A percentile compares a stretch with the other conserved stretches of the same genome.
Conservation (phyloP, 306 rosid genomes). For the Lagenaria siceraria region DNA sequence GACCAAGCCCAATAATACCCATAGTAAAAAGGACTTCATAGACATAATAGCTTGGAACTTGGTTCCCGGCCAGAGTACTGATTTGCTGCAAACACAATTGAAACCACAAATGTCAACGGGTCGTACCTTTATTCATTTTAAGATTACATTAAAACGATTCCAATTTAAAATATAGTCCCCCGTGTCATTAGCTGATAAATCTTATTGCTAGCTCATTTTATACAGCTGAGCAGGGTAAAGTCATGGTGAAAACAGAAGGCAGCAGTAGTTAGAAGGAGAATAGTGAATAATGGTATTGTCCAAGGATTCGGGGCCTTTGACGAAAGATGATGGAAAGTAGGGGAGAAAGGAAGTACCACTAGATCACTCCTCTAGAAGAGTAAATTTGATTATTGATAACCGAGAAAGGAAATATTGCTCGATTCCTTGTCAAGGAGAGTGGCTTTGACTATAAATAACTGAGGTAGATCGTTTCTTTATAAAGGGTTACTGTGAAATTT, state of each 20-base stretch:
- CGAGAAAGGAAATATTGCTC: background rate
- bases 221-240: background rate
- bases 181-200: background rate
- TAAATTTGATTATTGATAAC: background rate
- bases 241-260: background rate
- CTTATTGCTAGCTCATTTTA: background rate
- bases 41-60: slow-evolving; percentile 52
- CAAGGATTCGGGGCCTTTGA: background rate
- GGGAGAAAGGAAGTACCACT: background rate
- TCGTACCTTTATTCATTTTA: background rate
- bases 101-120: slow-evolving; percentile 3
- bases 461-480: background rate
- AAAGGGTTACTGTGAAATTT: background rate
- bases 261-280: background rate
- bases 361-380: background rate
- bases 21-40: slow-evolving; percentile 72
- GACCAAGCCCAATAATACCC: slow-evolving; percentile 69
- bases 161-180: background rate
- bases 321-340: background rate
- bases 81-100: slow-evolving; percentile 53
- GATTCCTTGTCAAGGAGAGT: background rate
- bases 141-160: background rate
- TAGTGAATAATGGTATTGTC: background rate
- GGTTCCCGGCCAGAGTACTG: slow-evolving; percentile 69
- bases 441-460: background rate